Conservation (phyloP, 495 filamentous ascomycete species). For the Penicillium steckii region DNA sequence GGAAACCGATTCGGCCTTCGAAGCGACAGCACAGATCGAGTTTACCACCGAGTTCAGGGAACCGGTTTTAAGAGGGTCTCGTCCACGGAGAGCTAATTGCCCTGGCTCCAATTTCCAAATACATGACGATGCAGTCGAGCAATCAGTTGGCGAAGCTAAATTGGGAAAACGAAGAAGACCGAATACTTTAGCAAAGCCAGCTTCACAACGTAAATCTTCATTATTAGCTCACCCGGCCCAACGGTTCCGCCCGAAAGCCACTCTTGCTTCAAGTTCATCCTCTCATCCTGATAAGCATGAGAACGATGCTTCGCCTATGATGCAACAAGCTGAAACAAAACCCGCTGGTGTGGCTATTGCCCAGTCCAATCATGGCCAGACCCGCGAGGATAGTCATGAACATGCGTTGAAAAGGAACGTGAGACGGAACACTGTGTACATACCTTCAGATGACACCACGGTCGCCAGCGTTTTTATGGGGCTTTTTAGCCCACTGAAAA, state of each 20-base stretch:
- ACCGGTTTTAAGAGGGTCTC: constrained; percentile 26
- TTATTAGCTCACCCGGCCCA: constrained; percentile 44
- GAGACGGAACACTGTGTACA: constrained; percentile 39
- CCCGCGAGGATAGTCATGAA: background rate
- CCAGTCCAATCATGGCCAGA: constrained; percentile 10
- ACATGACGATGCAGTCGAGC: constrained; percentile 29
- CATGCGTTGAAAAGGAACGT: constrained; percentile 29
- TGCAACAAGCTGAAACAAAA: background rate
- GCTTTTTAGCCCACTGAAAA: constrained; percentile 37
- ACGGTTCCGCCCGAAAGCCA: constrained; percentile 37
- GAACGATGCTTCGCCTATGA: constrained; percentile 3
- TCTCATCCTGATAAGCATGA: constrained; percentile 9
- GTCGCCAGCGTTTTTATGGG: constrained; percentile 43
- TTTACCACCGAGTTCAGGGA: constrained; percentile 37
- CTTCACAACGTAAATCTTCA: constrained; percentile 29
- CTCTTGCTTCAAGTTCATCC: constrained; percentile 21
- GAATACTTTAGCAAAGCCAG: background rate
- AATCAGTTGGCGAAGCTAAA: constrained; percentile 7
- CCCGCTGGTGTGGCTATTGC: constrained; percentile 12
- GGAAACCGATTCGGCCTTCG: constrained; percentile 21
- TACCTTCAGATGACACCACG: constrained; percentile 42
- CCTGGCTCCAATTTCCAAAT: constrained; percentile 32
- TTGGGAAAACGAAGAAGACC: constrained; percentile 19
- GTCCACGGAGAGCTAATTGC: constrained; percentile 31
- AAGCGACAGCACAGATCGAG: constrained; percentile 35